These are phyloP conservation scores for Talaromyces atroroseus DNA, from an alignment of 2,329 filamentous ascomycete species.

Conservation along the genomic window DNA sequence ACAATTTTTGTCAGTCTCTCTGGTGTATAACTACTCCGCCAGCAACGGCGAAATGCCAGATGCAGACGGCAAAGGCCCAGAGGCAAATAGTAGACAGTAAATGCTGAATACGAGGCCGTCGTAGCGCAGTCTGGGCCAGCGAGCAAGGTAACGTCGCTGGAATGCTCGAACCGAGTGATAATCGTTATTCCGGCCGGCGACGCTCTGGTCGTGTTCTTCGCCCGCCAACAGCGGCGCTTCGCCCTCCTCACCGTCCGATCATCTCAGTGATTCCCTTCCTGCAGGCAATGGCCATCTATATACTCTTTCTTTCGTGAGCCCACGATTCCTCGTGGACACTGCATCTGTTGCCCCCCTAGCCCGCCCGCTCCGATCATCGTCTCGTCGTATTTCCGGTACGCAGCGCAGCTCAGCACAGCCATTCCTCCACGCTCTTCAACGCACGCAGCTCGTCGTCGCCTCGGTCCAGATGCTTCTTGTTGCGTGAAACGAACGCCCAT, in stretches of 20 bases:
- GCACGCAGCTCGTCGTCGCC: neutral
- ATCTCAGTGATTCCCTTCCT: too few species aligned
- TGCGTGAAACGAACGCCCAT: neutral
- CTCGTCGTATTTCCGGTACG: too few species aligned
- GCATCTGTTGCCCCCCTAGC: neutral
- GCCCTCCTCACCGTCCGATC: neutral
- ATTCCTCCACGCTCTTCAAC: neutral
- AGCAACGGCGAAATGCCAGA: too few species aligned
- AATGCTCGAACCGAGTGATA: neutral
- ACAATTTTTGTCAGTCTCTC: neutral
- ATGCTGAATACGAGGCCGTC: too few species aligned
- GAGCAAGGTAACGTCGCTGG: neutral
- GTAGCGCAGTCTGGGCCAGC: too few species aligned
- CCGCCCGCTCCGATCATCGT: conserved; percentile 6
- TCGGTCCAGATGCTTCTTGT: neutral
- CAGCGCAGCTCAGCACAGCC: too few species aligned
- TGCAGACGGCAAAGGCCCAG: too few species aligned
- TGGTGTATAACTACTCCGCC: too few species aligned
- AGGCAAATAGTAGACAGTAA: too few species aligned
- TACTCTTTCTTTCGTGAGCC: neutral
- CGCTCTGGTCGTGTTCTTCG: conserved; percentile 1
- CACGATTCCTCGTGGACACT: neutral
- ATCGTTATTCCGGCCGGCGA: conserved; percentile 15
- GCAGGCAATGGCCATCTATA: conserved; percentile 8
- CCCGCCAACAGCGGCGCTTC: neutral